phyloP scores from a whole-genome alignment of 805 yeast genomes.

The Lachancea meyersii region DNA sequence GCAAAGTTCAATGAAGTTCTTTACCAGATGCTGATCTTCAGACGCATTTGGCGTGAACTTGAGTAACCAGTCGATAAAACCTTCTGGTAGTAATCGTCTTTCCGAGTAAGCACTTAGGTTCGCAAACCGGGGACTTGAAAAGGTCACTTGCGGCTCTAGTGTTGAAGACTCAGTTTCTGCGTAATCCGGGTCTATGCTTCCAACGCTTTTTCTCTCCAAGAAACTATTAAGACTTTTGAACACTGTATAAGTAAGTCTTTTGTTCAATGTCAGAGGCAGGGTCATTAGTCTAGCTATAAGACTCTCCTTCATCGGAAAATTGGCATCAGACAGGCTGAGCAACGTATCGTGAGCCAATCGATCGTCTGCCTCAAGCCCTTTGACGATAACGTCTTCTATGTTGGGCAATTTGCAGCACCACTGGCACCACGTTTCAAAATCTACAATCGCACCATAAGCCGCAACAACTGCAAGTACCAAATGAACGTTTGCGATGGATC shows the following conservation, averaged over 20 bases:
- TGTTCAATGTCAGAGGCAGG: constrained; percentile 1
- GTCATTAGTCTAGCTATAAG: constrained; percentile 3
- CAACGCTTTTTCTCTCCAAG: constrained; percentile 3
- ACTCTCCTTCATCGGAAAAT: constrained; percentile 1
- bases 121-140: neutral
- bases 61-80: constrained; percentile 20
- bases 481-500: constrained; percentile 10
- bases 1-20: constrained; percentile 28
- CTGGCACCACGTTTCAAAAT: constrained; percentile 4
- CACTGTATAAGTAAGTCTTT: constrained; percentile 4
- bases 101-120: constrained; percentile 6
- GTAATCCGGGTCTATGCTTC: neutral
- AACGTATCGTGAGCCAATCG: constrained; percentile 23
- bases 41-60: constrained; percentile 13
- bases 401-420: constrained; percentile 8
- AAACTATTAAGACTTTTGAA: constrained; percentile 8
- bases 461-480: constrained; percentile 13
- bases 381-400: neutral
- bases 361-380: constrained; percentile 4
- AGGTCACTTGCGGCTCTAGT: neutral
- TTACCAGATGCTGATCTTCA: constrained; percentile 23
- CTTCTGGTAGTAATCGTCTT: constrained; percentile 11
- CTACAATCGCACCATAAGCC: constrained; percentile 3
- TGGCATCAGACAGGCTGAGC: constrained; percentile 18
- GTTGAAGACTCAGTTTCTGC: neutral